Conservation (phyloP, 2,329 filamentous ascomycete species). For the Albophoma yamanashiensis region DNA sequence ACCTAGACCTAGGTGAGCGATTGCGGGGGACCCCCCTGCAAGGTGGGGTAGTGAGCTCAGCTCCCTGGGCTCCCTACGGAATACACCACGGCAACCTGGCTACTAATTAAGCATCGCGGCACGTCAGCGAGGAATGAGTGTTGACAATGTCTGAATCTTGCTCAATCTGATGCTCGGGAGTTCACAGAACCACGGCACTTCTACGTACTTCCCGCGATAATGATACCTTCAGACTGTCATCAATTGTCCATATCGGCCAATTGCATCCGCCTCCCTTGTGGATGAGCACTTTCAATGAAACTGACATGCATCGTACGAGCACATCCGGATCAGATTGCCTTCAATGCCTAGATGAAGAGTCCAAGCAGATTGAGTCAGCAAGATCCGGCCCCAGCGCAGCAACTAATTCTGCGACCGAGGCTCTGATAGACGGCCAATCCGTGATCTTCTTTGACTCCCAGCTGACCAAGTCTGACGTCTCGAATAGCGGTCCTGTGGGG, state of each 20-base stretch:
- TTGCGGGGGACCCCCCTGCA: conserved; percentile 9
- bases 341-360: conserved; percentile 14
- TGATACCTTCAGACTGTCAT: background rate
- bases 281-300: background rate
- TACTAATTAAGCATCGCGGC: no score
- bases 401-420: conserved; percentile 54
- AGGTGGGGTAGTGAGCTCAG: background rate
- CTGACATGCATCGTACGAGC: background rate
- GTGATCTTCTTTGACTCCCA: conserved; percentile 47
- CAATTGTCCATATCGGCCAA: background rate
- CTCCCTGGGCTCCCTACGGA: background rate
- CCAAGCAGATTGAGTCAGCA: conserved; percentile 44
- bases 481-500: conserved; percentile 23
- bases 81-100: background rate
- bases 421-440: conserved; percentile 43
- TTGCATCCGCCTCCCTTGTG: background rate
- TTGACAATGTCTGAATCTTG: background rate
- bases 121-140: background rate
- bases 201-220: background rate
- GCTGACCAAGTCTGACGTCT: conserved; percentile 39
- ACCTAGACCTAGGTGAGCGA: conserved; percentile 21
- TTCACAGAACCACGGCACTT: background rate
- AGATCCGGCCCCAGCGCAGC: conserved; percentile 54
- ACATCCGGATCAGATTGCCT: background rate
- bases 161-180: background rate